These are phyloP conservation scores for Tuctoria greenei DNA, from an alignment of 176 grass and related monocot species.

Conservation along the genomic window DNA sequence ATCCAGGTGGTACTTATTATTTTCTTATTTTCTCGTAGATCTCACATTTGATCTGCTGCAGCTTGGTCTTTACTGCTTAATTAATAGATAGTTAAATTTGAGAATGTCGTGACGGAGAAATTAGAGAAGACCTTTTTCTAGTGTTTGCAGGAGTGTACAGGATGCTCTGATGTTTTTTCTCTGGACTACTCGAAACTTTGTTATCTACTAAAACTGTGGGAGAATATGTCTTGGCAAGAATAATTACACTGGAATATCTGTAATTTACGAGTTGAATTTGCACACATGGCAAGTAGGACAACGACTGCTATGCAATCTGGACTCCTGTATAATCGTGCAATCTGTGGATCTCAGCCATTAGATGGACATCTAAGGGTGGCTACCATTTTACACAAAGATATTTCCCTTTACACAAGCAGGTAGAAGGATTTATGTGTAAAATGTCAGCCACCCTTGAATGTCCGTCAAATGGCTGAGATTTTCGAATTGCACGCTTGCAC, in stretches of 20 bases:
- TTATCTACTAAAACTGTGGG: not conserved
- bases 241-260: not conserved
- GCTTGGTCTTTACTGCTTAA: not conserved
- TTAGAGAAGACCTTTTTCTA: not conserved
- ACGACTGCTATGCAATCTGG: no score
- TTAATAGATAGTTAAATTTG: not conserved
- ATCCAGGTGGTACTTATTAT: constrained; percentile 54
- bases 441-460: no score
- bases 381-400: no score
- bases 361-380: no score
- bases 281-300: not conserved
- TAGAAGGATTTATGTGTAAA: no score
- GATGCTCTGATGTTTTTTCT: not conserved
- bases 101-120: not conserved
- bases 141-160: not conserved
- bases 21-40: not conserved
- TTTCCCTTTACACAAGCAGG: no score
- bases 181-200: not conserved
- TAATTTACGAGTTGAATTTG: constrained; percentile 3
- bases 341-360: no score
- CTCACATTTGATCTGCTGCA: no score
- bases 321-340: no score
- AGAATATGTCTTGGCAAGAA: not conserved
- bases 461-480: no score
- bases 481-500: no score